phyloP scores from a whole-genome alignment of 1,139 yeast genomes.

The Martiniozyma asiatica region DNA sequence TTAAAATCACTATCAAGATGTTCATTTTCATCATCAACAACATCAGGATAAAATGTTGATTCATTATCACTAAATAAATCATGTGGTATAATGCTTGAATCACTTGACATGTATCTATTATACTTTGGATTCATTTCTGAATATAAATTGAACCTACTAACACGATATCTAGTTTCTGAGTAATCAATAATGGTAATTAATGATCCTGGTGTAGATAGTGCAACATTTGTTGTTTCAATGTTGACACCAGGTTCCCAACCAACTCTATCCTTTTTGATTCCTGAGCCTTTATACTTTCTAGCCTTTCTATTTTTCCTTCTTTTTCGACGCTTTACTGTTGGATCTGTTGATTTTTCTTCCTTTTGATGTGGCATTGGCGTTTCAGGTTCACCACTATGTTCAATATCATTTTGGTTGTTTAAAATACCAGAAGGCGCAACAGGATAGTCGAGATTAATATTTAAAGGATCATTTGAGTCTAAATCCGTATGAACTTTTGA shows the following conservation, averaged over 20 bases:
- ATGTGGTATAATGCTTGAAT: constrained; percentile 8
- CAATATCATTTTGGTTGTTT: background rate
- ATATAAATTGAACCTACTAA: constrained; percentile 26
- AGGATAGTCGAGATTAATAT: constrained; percentile 1
- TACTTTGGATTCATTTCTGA: constrained; percentile 17
- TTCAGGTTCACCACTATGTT: background rate
- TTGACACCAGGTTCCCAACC: constrained; percentile 49
- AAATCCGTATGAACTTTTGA: background rate
- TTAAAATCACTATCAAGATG: constrained; percentile 6
- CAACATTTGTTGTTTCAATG: constrained; percentile 34
- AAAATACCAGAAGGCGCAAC: background rate
- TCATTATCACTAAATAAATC: constrained; percentile 4
- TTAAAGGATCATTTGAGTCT: background rate
- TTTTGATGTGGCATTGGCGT: background rate
- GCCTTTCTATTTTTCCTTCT: constrained; percentile 10
- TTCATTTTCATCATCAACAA: constrained; percentile 3
- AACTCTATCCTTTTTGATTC: constrained; percentile 26
- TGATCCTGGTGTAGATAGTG: constrained; percentile 28
- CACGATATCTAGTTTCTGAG: constrained; percentile 27
- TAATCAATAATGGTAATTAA: constrained; percentile 31
- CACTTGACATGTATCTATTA: constrained; percentile 6
- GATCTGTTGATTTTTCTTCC: background rate
- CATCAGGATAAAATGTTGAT: too few relatives aligned
- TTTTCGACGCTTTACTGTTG: constrained; percentile 2
- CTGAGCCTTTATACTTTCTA: constrained; percentile 24